Base-by-base conservation (phyloP, 441 rosid species). In the Erysimum pusillum region DNA sequence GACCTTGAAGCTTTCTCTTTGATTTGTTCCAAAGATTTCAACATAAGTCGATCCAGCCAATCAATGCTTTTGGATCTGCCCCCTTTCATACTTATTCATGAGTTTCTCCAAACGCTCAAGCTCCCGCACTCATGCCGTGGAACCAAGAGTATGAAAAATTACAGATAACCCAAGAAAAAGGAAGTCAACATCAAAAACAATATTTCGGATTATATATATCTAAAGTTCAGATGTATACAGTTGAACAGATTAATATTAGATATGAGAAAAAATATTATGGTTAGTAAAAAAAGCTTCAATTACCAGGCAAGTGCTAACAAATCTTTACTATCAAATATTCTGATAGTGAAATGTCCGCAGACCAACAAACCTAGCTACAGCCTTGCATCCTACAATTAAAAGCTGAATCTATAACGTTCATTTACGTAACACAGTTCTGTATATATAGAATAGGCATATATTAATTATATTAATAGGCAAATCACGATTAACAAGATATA, bases 1-100 rank as follows among this genome's bases (percentile, higher is more conserved):
- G 66, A 96, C 99, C 97, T 87, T 84, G 90, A 94, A 46, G 88
- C 89, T 56, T 87, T 82, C 58, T 92, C 97, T 77, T 93, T 92
- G 65, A 90, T 81, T 76, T 96, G 90, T 75, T 90, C 89, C 81
- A 78, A n/a, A n/a, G n/a, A n/a, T n/a, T n/a, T n/a, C n/a, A n/a
- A n/a, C n/a, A n/a, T n/a, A n/a, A n/a, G n/a, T n/a, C n/a, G n/a
- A n/a, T n/a, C n/a, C n/a, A n/a, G n/a, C n/a, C n/a, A n/a, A n/a
- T n/a, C n/a, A n/a, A n/a, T n/a, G n/a, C n/a, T n/a, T n/a, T n/a
- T n/a, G n/a, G n/a, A n/a, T n/a, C n/a, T n/a, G n/a, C n/a, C n/a
- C n/a, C n/a, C n/a, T n/a, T n/a, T n/a, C n/a, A n/a, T n/a, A n/a
- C n/a, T n/a, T n/a, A n/a, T n/a, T n/a, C n/a, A n/a, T n/a, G n/a